A percentile compares a stretch with the other conserved stretches of the same genome.
Evolutionary conservation across 2,329 filamentous ascomycete species (phyloP).

Genomic region (Pyrenophora teres): DNA sequence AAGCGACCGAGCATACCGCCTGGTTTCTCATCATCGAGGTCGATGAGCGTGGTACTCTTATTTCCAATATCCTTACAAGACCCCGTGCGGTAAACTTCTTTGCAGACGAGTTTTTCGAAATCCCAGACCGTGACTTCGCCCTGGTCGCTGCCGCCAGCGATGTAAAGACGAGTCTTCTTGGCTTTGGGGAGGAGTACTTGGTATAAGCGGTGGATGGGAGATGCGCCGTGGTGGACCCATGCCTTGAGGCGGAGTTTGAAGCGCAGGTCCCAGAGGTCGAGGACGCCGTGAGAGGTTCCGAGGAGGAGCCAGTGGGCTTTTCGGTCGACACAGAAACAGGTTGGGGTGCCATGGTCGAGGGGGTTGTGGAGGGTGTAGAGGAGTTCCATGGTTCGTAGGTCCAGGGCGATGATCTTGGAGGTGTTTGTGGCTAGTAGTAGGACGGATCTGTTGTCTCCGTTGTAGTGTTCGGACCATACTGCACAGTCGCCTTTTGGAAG

Average conservation of each 20-base stretch:
- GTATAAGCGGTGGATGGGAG: slow-evolving; percentile 76
- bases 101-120: slow-evolving; percentile 83
- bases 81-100: slow-evolving; percentile 80
- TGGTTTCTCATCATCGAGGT: slow-evolving; percentile 83
- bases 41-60: slow-evolving; percentile 72
- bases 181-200: slow-evolving; percentile 60
- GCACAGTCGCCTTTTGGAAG: slow-evolving; percentile 75
- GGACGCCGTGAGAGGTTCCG: slow-evolving; percentile 88
- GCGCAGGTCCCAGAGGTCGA: slow-evolving; percentile 95
- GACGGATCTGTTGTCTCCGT: slow-evolving; percentile 78
- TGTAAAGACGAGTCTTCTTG: slow-evolving; percentile 82
- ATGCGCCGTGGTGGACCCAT: slow-evolving; percentile 83
- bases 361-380: slow-evolving; percentile 84
- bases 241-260: slow-evolving; percentile 86
- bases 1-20: slow-evolving; percentile 88
- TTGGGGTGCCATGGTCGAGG: slow-evolving; percentile 87
- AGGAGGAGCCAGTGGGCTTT: slow-evolving; percentile 89
- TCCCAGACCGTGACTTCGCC: slow-evolving; percentile 97
- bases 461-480: slow-evolving; percentile 91
- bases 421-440: slow-evolving; percentile 85
- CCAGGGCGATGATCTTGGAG: slow-evolving; percentile 80
- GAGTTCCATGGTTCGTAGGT: slow-evolving; percentile 83
- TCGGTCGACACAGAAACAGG: slow-evolving; percentile 85
- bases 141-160: slow-evolving; percentile 82
- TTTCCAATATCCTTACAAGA: slow-evolving; percentile 36